Conservation (phyloP, 148 eudicot species). For the Talinum fruticosum region DNA sequence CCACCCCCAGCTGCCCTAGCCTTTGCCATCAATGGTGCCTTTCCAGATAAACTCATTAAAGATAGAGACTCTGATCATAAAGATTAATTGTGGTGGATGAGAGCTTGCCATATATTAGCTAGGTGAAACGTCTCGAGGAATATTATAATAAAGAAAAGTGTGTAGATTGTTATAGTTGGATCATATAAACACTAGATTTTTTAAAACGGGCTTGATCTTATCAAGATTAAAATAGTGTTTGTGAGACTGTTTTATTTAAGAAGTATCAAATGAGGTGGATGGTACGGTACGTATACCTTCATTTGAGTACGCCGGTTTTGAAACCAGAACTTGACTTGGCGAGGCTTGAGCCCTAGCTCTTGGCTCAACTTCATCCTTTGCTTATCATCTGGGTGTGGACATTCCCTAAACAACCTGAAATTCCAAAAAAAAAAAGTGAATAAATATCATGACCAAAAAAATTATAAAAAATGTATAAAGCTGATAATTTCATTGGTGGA, state of each 20-base stretch:
- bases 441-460: too few relatives aligned
- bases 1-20: conserved; percentile 13
- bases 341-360: conserved; percentile 85
- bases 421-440: too few relatives aligned
- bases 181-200: background rate
- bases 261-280: too few relatives aligned
- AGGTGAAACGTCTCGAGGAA: too few relatives aligned
- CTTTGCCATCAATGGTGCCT: conserved; percentile 29
- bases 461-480: too few relatives aligned
- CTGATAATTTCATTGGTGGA: too few relatives aligned
- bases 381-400: conserved; percentile 97
- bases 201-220: too few relatives aligned
- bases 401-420: conserved; percentile 74
- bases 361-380: conserved; percentile 83
- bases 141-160: too few relatives aligned
- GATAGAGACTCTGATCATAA: background rate
- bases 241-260: background rate
- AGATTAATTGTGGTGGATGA: background rate
- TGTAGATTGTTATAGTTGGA: too few relatives aligned
- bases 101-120: too few relatives aligned
- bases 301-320: conserved; percentile 96
- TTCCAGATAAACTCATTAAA: background rate
- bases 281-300: conserved; percentile 72
- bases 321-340: conserved; percentile 99
- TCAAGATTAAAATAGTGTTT: too few relatives aligned